A percentile compares a stretch with the other conserved stretches of the same genome.
Conservation (phyloP, 2,329 filamentous ascomycete genomes). For the Colletotrichum sojae region DNA sequence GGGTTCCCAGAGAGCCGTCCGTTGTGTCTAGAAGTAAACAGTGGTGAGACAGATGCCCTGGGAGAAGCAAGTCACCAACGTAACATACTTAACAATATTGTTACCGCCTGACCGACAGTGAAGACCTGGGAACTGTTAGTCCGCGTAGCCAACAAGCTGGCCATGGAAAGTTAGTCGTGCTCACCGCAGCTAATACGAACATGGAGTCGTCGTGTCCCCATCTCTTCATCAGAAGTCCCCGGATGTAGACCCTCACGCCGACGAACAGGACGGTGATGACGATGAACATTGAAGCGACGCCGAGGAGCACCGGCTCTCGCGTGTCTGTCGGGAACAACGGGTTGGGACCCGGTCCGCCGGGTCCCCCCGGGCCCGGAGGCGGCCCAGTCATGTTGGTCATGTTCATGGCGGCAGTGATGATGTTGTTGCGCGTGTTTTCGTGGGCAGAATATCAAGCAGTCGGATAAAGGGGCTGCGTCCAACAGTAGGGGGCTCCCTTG, state of each 20-base stretch:
- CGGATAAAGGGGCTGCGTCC: no score
- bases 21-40: background rate
- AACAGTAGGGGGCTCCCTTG: no score
- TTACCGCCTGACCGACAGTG: background rate
- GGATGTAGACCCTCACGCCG: constrained; percentile 39
- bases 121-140: constrained; percentile 6
- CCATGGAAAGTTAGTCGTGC: background rate
- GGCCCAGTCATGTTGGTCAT: background rate
- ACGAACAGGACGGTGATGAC: background rate
- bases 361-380: background rate
- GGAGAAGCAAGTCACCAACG: no score
- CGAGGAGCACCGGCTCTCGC: background rate
- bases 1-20: no score
- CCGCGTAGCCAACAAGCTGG: no score
- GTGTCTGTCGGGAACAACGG: background rate
- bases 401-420: background rate
- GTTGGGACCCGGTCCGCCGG: no score
- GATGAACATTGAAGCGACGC: constrained; percentile 1
- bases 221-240: constrained; percentile 44
- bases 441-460: no score
- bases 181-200: constrained; percentile 9
- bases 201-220: constrained; percentile 45
- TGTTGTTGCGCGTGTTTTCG: no score
- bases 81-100: background rate
- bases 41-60: background rate